These are phyloP conservation scores for Drechslera avenae DNA, from an alignment of 2,329 filamentous ascomycete genomes.

Conservation along the genomic window DNA sequence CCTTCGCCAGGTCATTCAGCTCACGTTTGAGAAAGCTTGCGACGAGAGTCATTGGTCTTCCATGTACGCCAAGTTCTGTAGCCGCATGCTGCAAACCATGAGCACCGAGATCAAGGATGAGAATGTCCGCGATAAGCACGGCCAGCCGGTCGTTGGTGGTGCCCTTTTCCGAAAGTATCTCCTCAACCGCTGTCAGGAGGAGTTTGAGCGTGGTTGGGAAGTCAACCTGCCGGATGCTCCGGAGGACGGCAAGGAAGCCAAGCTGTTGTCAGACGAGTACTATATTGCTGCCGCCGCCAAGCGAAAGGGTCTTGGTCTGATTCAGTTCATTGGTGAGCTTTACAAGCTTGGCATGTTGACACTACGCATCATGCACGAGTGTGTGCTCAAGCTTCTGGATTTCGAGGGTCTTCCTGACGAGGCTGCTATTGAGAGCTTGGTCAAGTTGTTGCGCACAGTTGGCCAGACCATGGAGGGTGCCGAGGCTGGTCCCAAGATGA, in stretches of 20 bases:
- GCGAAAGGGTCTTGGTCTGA: conserved; percentile 93
- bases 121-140: conserved; percentile 87
- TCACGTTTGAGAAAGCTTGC: conserved; percentile 98
- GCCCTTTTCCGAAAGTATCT: conserved; percentile 98
- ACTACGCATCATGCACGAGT: conserved; percentile 99
- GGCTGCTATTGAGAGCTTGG: conserved; percentile 93
- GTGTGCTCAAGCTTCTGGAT: conserved; percentile 95
- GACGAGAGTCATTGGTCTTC: conserved; percentile 98
- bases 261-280: conserved; percentile 93
- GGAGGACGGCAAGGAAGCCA: conserved; percentile 80
- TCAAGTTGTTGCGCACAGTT: conserved; percentile 89
- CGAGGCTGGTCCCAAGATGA: conserved; percentile 80
- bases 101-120: conserved; percentile 90
- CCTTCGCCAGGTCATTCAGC: conserved; percentile 95
- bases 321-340: conserved; percentile 98
- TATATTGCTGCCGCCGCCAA: conserved; percentile 93
- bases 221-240: conserved; percentile 78
- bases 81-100: conserved; percentile 89
- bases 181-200: conserved; percentile 96
- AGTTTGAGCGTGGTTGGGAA: conserved; percentile 98
- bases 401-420: conserved; percentile 93
- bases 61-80: conserved; percentile 99
- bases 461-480: conserved; percentile 82
- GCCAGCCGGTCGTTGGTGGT: conserved; percentile 86
- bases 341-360: conserved; percentile 99